Conservation (phyloP, 2,329 filamentous ascomycete species). For the Stemphylium beticola region DNA sequence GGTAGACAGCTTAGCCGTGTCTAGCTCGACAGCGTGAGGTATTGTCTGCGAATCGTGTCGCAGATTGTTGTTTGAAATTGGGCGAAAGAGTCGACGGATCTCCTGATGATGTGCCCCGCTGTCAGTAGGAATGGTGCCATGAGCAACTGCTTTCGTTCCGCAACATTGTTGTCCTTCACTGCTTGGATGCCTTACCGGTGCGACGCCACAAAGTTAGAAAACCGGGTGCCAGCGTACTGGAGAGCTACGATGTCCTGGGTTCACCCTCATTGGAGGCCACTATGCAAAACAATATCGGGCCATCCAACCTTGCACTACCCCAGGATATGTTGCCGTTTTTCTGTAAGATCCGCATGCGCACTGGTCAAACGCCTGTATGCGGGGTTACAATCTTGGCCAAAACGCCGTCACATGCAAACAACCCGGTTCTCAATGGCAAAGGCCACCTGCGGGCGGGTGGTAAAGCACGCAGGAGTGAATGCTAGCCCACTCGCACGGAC, state of each 20-base stretch:
- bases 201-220: constrained; percentile 9
- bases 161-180: constrained; percentile 5
- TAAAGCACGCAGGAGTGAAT: constrained; percentile 17
- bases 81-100: neutral
- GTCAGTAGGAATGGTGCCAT: too few species aligned
- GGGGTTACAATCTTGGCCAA: constrained; percentile 22
- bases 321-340: constrained; percentile 22
- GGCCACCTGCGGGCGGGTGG: constrained; percentile 3
- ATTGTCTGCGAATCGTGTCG: neutral
- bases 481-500: constrained; percentile 18
- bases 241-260: constrained; percentile 3
- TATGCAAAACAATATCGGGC: constrained; percentile 20
- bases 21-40: neutral
- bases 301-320: constrained; percentile 30
- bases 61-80: neutral
- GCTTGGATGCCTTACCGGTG: constrained; percentile 1
- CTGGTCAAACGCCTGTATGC: constrained; percentile 30
- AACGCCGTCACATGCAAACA: constrained; percentile 15
- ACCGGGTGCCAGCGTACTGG: constrained; percentile 15
- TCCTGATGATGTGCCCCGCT: neutral
- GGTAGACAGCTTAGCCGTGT: neutral
- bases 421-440: constrained; percentile 3
- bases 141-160: neutral
- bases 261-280: constrained; percentile 11
- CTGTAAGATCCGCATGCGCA: constrained; percentile 14